Base-by-base conservation (phyloP, 2,329 filamentous ascomycete species). In the Pseudogymnoascus destructans region DNA sequence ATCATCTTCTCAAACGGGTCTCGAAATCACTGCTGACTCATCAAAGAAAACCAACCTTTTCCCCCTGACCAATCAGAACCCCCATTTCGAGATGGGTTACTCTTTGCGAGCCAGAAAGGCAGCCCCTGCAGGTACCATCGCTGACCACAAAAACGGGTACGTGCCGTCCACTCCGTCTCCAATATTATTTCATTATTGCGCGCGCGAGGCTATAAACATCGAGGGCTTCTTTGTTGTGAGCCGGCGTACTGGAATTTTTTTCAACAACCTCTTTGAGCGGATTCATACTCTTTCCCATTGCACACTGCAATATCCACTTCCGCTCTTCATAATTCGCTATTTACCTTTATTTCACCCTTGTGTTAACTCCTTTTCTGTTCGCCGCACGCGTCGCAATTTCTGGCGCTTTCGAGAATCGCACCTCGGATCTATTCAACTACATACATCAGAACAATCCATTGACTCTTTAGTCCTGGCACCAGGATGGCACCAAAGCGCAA, bases 181-280 rank as follows among this genome's bases (percentile, higher is more conserved):
- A 21, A 35, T 27, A 23, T 36, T 38, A 36, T 27, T 56, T 36
- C 30, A 17, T 30, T 52, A 17, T 30, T 52, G 46, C 46, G 46
- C 23, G 42, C 46, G 46, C 46, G 46, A 52, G 46, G 46, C 46
- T 52, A 52, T 52, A 52, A 52, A 52, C 46, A 52, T 52, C 46
- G 46, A 52, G 46, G 40, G 21, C 46, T 52, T 36, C 54, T 55
- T 38, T 56, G 32, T 56, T 56, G 4, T 38, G 30, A 38, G 54
- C 32, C 11, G 54, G 54, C 27, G 54, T 56, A 38, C 32, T 23
- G 27, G 30, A 35, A 32, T 56, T 36, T 56, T 56, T 56, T 35
- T 38, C 54, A 36, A 27, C 54, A 2, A 38, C 35, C 54, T 56
- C 30, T 38, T 35, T 36, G 54, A 56, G 46, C 46, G 5, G 8